Evolutionary conservation across 2,329 filamentous ascomycete genomes (phyloP).

Genomic region (Triangularia verruculosa): DNA sequence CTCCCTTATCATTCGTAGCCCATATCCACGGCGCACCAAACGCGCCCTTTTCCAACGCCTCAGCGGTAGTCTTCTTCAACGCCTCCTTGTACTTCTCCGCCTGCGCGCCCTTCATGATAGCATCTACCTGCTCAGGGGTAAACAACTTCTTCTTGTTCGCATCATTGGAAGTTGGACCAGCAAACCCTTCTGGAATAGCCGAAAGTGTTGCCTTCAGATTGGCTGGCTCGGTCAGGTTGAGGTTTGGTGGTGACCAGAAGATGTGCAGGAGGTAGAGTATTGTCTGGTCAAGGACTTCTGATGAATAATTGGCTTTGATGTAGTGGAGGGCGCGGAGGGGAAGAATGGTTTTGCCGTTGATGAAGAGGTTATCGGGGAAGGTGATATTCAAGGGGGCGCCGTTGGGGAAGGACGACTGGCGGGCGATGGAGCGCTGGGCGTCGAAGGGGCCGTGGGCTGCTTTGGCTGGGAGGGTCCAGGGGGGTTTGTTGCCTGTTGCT

Average conservation of each 20-base stretch:
- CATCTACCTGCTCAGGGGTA: conserved; percentile 47
- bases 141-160: conserved; percentile 40
- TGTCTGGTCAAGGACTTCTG: conserved; percentile 48
- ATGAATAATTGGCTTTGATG: conserved; percentile 58
- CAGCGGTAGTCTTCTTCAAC: conserved; percentile 56
- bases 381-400: conserved; percentile 36
- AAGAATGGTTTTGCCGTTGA: conserved; percentile 44
- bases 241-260: conserved; percentile 60
- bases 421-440: conserved; percentile 37
- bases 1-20: conserved; percentile 57
- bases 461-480: conserved; percentile 69
- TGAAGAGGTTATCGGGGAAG: conserved; percentile 44
- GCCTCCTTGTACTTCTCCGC: conserved; percentile 42
- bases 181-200: conserved; percentile 6
- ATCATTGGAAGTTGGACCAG: background rate
- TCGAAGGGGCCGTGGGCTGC: conserved; percentile 52
- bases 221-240: conserved; percentile 49
- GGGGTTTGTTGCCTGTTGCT: conserved; percentile 67
- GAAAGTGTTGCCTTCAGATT: conserved; percentile 25
- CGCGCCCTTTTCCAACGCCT: conserved; percentile 62
- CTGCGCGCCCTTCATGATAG: conserved; percentile 52
- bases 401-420: conserved; percentile 26
- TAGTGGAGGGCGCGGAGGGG: conserved; percentile 65
- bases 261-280: conserved; percentile 55
- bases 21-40: conserved; percentile 77